phyloP scores from a whole-genome alignment of 2,329 filamentous ascomycete genomes.

The Ascochyta clinopodiicola region DNA sequence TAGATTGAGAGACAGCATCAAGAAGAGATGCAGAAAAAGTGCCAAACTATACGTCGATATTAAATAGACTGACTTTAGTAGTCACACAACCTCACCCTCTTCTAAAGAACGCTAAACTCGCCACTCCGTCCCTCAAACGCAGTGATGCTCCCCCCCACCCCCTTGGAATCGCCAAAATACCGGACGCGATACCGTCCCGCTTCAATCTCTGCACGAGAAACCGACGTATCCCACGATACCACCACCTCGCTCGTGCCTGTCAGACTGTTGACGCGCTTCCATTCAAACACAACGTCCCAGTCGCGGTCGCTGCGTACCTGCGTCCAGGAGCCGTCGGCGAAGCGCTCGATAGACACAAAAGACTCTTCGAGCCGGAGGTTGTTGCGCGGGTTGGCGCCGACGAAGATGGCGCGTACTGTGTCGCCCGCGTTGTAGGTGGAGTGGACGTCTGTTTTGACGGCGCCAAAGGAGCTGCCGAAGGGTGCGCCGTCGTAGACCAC shows the following conservation, averaged over 20 bases:
- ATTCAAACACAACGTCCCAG: conserved; percentile 83
- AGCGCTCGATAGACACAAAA: conserved; percentile 76
- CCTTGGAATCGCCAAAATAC: conserved; percentile 87
- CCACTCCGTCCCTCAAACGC: conserved; percentile 58
- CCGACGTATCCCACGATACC: conserved; percentile 79
- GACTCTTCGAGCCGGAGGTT: conserved; percentile 80
- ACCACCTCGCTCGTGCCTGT: conserved; percentile 79
- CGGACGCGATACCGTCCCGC: conserved; percentile 76
- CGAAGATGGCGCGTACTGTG: conserved; percentile 71
- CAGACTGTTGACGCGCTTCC: conserved; percentile 74
- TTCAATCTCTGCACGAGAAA: conserved; percentile 50
- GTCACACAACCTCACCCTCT: too few species aligned
- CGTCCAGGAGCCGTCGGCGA: conserved; percentile 64
- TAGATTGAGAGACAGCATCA: too few species aligned
- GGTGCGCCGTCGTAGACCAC: conserved; percentile 77
- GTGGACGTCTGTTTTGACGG: conserved; percentile 63
- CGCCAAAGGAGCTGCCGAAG: conserved; percentile 72
- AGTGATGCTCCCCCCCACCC: conserved; percentile 65
- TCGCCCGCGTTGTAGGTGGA: conserved; percentile 66
- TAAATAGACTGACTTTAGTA: too few species aligned
- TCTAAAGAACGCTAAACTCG: conserved; percentile 25
- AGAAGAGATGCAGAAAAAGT: too few species aligned
- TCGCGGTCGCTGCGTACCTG: conserved; percentile 75
- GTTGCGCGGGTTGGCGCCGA: conserved; percentile 89
- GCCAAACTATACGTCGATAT: too few species aligned